Percentiles rank a stretch among this genome's conserved stretches.
phyloP scores from a whole-genome alignment of 169 alveolate species.

The Plasmodium fragile region DNA sequence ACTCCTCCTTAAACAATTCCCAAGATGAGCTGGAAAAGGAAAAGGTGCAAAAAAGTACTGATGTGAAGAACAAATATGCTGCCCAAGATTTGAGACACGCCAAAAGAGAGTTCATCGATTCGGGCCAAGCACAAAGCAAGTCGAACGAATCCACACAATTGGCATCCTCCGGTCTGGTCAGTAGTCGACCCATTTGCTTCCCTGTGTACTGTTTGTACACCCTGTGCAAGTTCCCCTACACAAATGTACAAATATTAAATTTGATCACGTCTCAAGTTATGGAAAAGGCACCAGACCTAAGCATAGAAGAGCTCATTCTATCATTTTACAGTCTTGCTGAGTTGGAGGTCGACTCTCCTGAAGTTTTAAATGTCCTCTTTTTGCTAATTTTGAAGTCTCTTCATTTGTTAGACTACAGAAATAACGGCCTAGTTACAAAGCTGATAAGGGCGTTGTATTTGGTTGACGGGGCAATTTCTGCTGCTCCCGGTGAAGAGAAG shows the following conservation, averaged over 20 bases:
- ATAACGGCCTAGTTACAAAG: constrained; percentile 8
- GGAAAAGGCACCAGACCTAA: constrained; percentile 6
- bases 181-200: neutral
- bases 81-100: constrained; percentile 40
- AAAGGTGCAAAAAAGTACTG: neutral
- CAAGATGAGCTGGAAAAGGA: neutral
- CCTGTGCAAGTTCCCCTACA: constrained; percentile 60
- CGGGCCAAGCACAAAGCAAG: neutral
- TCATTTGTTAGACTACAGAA: constrained; percentile 32
- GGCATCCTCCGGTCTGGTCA: neutral
- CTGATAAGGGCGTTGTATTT: constrained; percentile 23
- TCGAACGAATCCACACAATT: neutral
- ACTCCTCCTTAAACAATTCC: constrained; percentile 25
- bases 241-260: constrained; percentile 30
- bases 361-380: constrained; percentile 19
- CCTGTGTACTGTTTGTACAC: constrained; percentile 37
- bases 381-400: constrained; percentile 21
- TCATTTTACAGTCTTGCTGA: constrained; percentile 53
- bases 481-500: neutral
- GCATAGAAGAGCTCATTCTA: constrained; percentile 56
- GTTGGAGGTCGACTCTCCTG: constrained; percentile 18
- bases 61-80: constrained; percentile 9
- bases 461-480: neutral
- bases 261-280: constrained; percentile 2
- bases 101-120: constrained; percentile 5